Conservation (phyloP, 306 rosid species). For the Calophaca sinica region DNA sequence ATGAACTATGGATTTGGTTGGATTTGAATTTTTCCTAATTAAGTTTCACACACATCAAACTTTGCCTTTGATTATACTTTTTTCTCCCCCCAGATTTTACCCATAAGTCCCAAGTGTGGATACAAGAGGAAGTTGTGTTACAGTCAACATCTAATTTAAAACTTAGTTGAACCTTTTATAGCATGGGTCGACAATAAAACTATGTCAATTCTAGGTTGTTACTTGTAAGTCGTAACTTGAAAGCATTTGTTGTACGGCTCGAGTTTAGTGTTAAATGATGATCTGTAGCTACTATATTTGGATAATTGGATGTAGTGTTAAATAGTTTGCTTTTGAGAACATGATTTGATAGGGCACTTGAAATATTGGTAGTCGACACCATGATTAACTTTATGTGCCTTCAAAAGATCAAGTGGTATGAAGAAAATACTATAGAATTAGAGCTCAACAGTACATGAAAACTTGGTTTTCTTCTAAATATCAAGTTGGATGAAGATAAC, state of each 20-base stretch:
- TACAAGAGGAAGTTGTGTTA: conserved; percentile 10
- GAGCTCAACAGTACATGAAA: background rate
- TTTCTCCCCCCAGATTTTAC: background rate
- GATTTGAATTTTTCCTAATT: conserved; percentile 2
- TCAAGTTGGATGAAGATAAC: too few species aligned
- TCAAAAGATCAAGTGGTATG: background rate
- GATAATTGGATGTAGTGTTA: conserved; percentile 6
- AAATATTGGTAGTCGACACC: conserved; percentile 15
- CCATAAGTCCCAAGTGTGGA: background rate
- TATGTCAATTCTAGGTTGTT: conserved; percentile 2
- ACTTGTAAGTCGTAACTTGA: conserved; percentile 2
- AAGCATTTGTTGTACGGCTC: background rate
- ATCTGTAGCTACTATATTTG: conserved; percentile 19
- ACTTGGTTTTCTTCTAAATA: background rate
- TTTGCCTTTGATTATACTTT: conserved; percentile 11
- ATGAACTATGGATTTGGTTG: background rate
- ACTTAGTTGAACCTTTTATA: conserved; percentile 11
- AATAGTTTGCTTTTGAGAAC: background rate
- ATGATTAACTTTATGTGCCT: background rate
- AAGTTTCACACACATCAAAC: background rate
- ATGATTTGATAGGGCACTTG: conserved; percentile 16
- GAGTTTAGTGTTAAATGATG: background rate
- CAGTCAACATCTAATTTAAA: background rate
- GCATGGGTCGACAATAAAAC: background rate
- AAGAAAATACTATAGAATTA: conserved; percentile 15